phyloP scores from a whole-genome alignment of 2,329 filamentous ascomycete genomes.

The Xylaria sp. region DNA sequence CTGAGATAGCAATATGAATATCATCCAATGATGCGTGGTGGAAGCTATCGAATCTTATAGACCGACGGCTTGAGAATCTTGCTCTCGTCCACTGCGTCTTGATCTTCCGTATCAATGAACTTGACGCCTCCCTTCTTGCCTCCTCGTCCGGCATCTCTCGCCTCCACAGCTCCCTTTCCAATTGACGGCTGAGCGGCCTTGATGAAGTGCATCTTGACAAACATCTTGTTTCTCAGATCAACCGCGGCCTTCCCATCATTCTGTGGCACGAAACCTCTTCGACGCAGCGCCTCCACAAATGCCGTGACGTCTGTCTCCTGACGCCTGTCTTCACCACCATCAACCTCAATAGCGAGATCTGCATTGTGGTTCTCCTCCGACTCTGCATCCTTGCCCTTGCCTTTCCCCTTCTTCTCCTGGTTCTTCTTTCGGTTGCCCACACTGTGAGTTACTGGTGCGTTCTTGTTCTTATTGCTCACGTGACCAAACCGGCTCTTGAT shows the following conservation, averaged over 20 bases:
- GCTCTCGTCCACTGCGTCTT: slow-evolving; percentile 72
- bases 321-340: slow-evolving; percentile 71
- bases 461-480: slow-evolving; percentile 58
- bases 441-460: slow-evolving; percentile 70
- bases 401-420: slow-evolving; percentile 47
- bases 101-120: slow-evolving; percentile 69
- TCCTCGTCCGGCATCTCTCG: slow-evolving; percentile 36
- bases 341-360: slow-evolving; percentile 75
- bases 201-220: slow-evolving; percentile 95
- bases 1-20: slow-evolving; percentile 6
- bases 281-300: slow-evolving; percentile 84
- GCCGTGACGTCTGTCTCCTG: slow-evolving; percentile 86
- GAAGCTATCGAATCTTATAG: slow-evolving; percentile 82
- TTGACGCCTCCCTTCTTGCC: slow-evolving; percentile 59
- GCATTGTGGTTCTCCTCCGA: slow-evolving; percentile 62
- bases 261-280: slow-evolving; percentile 86
- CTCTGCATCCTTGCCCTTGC: slow-evolving; percentile 61
- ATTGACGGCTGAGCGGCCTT: slow-evolving; percentile 80
- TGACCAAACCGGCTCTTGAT: slow-evolving; percentile 92
- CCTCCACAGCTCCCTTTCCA: slow-evolving; percentile 74
- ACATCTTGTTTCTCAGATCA: slow-evolving; percentile 96
- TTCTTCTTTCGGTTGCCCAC: slow-evolving; percentile 75
- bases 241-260: slow-evolving; percentile 69
- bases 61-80: slow-evolving; percentile 89
- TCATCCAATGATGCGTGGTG: neutral